Base-by-base conservation (phyloP, 257 asterid genomes). In the Pogostemon cablin region DNA sequence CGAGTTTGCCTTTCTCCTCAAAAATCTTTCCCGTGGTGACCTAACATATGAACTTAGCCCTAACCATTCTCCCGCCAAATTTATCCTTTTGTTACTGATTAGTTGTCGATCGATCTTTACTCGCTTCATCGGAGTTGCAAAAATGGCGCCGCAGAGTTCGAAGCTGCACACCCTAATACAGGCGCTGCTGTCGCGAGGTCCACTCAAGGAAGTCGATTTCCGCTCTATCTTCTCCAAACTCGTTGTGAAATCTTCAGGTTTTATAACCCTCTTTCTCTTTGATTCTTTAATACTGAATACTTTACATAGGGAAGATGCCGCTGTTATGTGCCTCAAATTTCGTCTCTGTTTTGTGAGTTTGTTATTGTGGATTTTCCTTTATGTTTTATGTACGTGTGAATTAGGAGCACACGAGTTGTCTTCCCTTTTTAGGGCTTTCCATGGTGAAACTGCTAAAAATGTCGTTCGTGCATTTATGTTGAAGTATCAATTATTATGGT, bases 81-180 rank as follows among this genome's bases (percentile, higher is more conserved):
- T 25, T 25, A 25, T 25, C 32, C 32, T 20, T 10, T 2, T 25
- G 32, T 25, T 25, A 25, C 32, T 25, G 32, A 25, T 25, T 25
- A 25, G 32, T 25, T 25, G 32, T 25, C 32, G 32, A 25, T 25
- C 32, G 32, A 25, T 53, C 20, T 3, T 52, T 32, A 8, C 44
- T 37, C 35, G 17, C 11, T 58, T 5, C 37, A 8, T 73, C 64
- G 47, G 56, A 20, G 56, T 38, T 39, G 58, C 44, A 44, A 59
- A 59, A 42, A 88, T 88, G 96, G 67, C 92, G 68, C 62, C 86
- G 42, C 77, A 90, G 65, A 48, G 79, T 68, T 86, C 83, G 97
- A 82, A 85, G 71, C 97, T 87, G 72, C 97, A 93, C 39, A 83
- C 95, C 34, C 81, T 93, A 7, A 82, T 93, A 52, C 98, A 93